Evolutionary conservation across 495 filamentous ascomycete species (phyloP), one percentile per base, ranked within the genome.

Genomic region (Chaetomium fimeti): DNA sequence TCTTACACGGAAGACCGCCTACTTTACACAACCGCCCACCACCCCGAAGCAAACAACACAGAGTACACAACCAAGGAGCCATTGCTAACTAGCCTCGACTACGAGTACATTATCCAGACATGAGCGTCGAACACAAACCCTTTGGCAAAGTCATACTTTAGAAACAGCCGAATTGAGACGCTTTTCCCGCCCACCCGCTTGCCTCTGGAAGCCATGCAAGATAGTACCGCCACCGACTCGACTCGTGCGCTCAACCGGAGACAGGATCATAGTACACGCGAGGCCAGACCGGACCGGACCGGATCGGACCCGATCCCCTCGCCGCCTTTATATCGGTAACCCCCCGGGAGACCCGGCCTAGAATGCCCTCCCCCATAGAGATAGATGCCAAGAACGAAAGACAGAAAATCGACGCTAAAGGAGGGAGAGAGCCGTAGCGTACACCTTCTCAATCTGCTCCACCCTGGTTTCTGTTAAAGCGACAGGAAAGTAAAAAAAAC

Each of bases 41-140:
- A 9, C 32, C 32, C 32, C 8, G 12, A 36, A 36, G 8, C 32
- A 36, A 36, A 32, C 29, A 36, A 36, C 32, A 11, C 12, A 36
- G 12, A 36, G 3, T 36, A 43, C 40, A 43, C 13, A 51, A 24
- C 27, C 53, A 56, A 11, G n/a, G n/a, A 22, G 53, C 53, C 29
- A 40, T 56, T 36, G 20, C 28, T 56, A 38, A 5, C 53, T n/a
- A 20, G n/a, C 27, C 29, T 28, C n/a, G 9, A 43, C 6, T 28
- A 43, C 55, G 32, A 43, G 16, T 28, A 43, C 55, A 45, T 58
- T 58, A 58, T 58, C 55, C 55, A 43, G 55, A 32, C 55, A 58
- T 58, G 18, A 25, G n/a, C 11, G 29, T 25, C 32, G 28, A 18
- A 24, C 3, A 29, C 12, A 5, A 18, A 38, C 15, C 53, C 5